Evolutionary conservation across 2,329 filamentous ascomycete species (phyloP), one percentile per base, ranked within the genome.

Genomic region (Bipolaris sorokiniana): DNA sequence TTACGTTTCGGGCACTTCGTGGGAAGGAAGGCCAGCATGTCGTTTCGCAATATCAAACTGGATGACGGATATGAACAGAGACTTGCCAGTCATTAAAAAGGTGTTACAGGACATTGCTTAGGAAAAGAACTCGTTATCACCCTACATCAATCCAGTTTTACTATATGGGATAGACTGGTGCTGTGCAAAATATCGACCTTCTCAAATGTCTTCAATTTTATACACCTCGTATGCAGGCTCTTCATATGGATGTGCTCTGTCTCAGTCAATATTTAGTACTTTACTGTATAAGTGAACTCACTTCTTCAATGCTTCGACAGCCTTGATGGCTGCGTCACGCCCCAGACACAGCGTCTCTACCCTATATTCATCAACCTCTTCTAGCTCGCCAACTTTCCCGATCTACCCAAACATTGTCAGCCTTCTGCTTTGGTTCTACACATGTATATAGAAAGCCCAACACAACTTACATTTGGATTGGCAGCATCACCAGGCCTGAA

Each of bases 31-130:
- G 54, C 84, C 88, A 54, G 93, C 93, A 7, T 89, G 88, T 59
- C 83, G 94, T n/a, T 86, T 97, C 65, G 93, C 94, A 0, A 86
- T 97, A 40, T 89, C 90, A 37, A 97, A 90, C 69, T 97, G 92
- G 91, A 86, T 85, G 74, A 88, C 90, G 1, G 83, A 93, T 68
- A 82, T 88, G 0, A 81, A 87, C 46, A 82, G 83, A 58, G 92
- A 96, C 71, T 78, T 88, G 58, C 78, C 76, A 18, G 73, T 91
- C n/a, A 84, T 96, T 15, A 83, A 79, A 59, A 78, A 81, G 5
- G 87, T 93, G 3, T 74, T 96, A 66, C 78, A 80, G 22, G 69
- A 76, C n/a, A 64, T 77, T 38, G 16, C 34, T 23, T 54, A 26
- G 13, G 23, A 36, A 11, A 44, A 38, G 11, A 33, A 33, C 15